Evolutionary conservation across 2,329 filamentous ascomycete genomes (phyloP).

Genomic region (Ophiostoma australiae): DNA sequence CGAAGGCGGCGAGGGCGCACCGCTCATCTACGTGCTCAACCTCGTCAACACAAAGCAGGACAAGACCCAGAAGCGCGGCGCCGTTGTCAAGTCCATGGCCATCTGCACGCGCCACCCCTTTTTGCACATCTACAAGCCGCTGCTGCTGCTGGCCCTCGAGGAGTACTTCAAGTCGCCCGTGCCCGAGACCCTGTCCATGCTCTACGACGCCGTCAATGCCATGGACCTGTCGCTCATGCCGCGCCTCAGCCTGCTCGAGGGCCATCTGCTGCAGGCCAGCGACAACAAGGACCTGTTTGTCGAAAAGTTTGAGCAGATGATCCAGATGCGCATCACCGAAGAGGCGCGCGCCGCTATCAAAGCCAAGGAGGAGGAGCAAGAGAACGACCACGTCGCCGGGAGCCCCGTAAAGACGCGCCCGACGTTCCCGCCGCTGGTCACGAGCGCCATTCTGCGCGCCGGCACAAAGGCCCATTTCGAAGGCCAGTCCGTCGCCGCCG

Average conservation of each 20-base stretch:
- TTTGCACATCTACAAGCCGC: constrained; percentile 97
- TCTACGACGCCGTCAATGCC: constrained; percentile 88
- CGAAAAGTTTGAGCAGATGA: constrained; percentile 95
- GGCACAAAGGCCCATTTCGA: constrained; percentile 60
- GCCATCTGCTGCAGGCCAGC: constrained; percentile 78
- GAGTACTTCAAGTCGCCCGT: constrained; percentile 94
- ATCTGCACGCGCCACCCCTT: constrained; percentile 98
- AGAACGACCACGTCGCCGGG: constrained; percentile 40
- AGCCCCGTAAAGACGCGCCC: constrained; percentile 40
- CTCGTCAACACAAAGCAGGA: constrained; percentile 98
- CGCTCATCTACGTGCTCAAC: constrained; percentile 94
- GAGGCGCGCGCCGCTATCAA: constrained; percentile 38
- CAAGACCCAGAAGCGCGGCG: constrained; percentile 85
- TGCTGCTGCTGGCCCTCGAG: constrained; percentile 83
- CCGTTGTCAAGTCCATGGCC: constrained; percentile 96
- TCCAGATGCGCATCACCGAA: constrained; percentile 71
- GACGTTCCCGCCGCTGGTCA: constrained; percentile 23
- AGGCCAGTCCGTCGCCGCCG: constrained; percentile 44
- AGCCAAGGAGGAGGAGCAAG: constrained; percentile 31
- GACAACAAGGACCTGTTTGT: constrained; percentile 95
- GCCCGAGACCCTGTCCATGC: constrained; percentile 76
- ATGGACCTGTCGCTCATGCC: constrained; percentile 98
- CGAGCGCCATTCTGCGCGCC: constrained; percentile 51
- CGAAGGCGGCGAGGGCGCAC: constrained; percentile 74
- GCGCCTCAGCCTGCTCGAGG: constrained; percentile 73